phyloP scores from a whole-genome alignment of 345 rosid species.

The Melastoma malabathricum region DNA sequence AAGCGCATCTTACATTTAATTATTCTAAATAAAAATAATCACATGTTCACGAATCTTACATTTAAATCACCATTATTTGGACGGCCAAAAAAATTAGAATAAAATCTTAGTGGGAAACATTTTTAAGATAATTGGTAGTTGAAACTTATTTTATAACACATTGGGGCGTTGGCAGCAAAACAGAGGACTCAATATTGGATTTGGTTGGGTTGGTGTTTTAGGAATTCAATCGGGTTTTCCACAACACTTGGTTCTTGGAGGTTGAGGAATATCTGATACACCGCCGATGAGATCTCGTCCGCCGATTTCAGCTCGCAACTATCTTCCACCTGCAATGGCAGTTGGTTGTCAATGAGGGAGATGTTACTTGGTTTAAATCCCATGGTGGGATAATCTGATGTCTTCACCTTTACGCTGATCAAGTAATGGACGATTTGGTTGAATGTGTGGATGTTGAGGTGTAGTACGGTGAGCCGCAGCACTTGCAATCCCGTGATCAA shows the following conservation, averaged over 20 bases:
- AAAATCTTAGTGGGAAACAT: no score
- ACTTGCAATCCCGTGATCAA: constrained; percentile 50
- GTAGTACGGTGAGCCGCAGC: constrained; percentile 59
- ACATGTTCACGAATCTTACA: no score
- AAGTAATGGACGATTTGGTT: constrained; percentile 55
- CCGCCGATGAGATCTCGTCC: constrained; percentile 65
- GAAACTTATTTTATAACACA: no score
- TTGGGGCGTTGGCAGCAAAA: no score
- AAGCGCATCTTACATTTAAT: accelerated
- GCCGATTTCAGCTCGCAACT: constrained; percentile 61
- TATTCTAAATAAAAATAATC: not conserved
- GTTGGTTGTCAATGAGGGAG: not conserved
- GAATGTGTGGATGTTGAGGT: constrained; percentile 58
- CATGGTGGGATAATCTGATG: not conserved
- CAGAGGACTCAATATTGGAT: not conserved
- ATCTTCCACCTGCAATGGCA: constrained; percentile 67
- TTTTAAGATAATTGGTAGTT: no score
- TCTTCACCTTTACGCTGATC: constrained; percentile 64
- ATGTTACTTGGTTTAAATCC: not conserved
- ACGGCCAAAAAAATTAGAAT: no score
- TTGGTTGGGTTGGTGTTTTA: constrained; percentile 2
- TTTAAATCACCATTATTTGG: no score
- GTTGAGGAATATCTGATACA: constrained; percentile 45
- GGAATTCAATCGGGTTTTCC: constrained; percentile 6
- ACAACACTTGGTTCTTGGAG: constrained; percentile 32